phyloP scores from a whole-genome alignment of 2,329 filamentous ascomycete genomes.

The Kalaharituber pfeilii region DNA sequence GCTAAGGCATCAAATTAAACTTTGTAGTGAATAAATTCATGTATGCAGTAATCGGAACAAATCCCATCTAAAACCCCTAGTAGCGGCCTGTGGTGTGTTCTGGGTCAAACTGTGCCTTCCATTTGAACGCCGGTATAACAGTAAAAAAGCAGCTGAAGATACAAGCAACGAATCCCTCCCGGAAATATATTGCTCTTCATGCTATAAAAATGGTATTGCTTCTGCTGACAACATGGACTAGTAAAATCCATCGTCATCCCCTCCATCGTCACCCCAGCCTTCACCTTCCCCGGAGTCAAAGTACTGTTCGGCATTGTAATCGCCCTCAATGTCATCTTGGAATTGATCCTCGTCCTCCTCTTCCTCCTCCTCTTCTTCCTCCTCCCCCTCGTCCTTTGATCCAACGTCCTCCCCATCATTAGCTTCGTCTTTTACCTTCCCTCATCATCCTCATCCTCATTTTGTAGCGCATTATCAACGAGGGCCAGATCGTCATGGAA shows the following conservation, averaged over 20 bases:
- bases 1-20: too few species aligned
- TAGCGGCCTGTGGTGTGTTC: too few species aligned
- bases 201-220: neutral
- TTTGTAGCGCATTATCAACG: neutral
- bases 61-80: too few species aligned
- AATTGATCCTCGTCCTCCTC: slow-evolving; percentile 22
- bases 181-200: neutral
- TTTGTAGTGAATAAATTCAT: too few species aligned
- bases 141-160: neutral
- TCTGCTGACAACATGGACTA: neutral
- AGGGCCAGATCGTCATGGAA: neutral
- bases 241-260: slow-evolving; percentile 20
- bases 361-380: slow-evolving; percentile 24
- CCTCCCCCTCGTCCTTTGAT: slow-evolving; percentile 21
- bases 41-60: too few species aligned
- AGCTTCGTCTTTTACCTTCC: slow-evolving; percentile 10
- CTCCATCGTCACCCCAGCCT: slow-evolving; percentile 19
- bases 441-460: slow-evolving; percentile 13
- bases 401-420: slow-evolving; percentile 16
- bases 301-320: slow-evolving; percentile 24
- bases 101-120: too few species aligned
- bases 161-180: too few species aligned
- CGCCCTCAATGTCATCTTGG: slow-evolving; percentile 22
- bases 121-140: neutral
- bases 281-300: slow-evolving; percentile 22